These are phyloP conservation scores for Schoenoplectus triqueter DNA, from an alignment of 202 grass and related monocot species.

Conservation along the genomic window DNA sequence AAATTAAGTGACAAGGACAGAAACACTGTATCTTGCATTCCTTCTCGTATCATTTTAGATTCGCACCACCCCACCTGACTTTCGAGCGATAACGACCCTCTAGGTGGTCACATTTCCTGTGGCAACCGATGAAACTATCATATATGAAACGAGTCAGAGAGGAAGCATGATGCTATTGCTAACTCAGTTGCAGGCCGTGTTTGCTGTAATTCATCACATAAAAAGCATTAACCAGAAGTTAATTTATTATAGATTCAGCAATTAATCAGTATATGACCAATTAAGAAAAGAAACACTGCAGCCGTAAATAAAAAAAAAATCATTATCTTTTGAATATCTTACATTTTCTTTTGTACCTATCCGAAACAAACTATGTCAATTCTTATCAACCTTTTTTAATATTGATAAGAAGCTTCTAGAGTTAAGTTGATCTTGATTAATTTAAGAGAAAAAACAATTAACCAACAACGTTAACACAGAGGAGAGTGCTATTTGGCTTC, in stretches of 20 bases:
- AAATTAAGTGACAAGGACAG: conserved; percentile 12
- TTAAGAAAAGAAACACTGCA: not conserved
- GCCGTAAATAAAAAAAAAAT: not conserved
- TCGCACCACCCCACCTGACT: conserved; percentile 24
- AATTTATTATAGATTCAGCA: not conserved
- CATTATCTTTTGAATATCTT: not conserved
- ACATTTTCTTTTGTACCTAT: not conserved
- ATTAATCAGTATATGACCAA: not conserved
- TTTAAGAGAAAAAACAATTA: too few species aligned
- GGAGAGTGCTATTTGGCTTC: too few species aligned
- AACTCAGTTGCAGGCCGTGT: not conserved
- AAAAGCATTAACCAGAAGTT: not conserved
- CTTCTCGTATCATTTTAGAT: conserved; percentile 40
- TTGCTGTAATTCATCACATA: not conserved
- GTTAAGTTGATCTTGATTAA: too few species aligned
- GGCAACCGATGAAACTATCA: not conserved
- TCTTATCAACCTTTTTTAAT: not conserved
- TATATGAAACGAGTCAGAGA: not conserved
- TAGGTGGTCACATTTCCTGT: conserved; percentile 8
- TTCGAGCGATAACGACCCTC: conserved; percentile 34
- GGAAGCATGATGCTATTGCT: not conserved
- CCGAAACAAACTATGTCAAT: not conserved
- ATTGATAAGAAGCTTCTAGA: too few species aligned
- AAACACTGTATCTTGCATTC: not conserved
- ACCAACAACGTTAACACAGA: too few species aligned